Base-by-base conservation (phyloP, 768 basidiomycete species). In the Mrakia hoshinonis region DNA sequence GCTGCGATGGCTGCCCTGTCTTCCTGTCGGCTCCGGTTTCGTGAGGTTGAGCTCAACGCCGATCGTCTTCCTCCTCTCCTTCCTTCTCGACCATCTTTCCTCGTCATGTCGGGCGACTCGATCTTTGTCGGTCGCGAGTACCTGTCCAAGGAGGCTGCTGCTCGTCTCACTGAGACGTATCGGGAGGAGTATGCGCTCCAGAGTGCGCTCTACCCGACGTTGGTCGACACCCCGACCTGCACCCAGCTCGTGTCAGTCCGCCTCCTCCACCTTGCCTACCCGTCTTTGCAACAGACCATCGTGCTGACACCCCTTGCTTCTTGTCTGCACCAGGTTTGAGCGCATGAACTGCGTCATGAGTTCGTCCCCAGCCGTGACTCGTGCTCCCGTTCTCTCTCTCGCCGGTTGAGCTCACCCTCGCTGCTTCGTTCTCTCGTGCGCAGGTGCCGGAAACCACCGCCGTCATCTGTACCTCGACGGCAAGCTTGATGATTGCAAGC, bases 401-500 rank as follows among this genome's bases (percentile, higher is more conserved):
- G 67, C 22, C 54, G 73, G 39, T 80, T 81, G n/a, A 81, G 81
- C 74, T 77, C 80, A 39, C 81, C 80, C 68, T 62, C 43, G 6
- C 81, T 81, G 52, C 51, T 76, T 74, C 65, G 7, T 49, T 66
- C 47, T 49, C 39, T 13, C 26, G 5, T 11, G 24, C 54, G 26
- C 73, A 95, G 94, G 86, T 63, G 83, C 93, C 43, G 85, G 87
- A 48, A 84, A 86, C 24, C 95, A 97, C 79, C 79, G 92, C 62
- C 89, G 87, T 76, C 87, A 89, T 2, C 80, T 97, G 67, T 98
- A 98, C 80, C 86, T 95, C 77, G 87, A 88, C 75, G 95, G 95
- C 9, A 81, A 85, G 70, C 84, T 86, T 69, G 81, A 85, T 0
- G 85, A 86, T 68, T 97, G 94, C 80, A 82, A 81, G 0, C 82